Evolutionary conservation across 129 eudicot genomes (phyloP), one percentile per base, ranked within the genome.

Genomic region (Mikania micrantha): DNA sequence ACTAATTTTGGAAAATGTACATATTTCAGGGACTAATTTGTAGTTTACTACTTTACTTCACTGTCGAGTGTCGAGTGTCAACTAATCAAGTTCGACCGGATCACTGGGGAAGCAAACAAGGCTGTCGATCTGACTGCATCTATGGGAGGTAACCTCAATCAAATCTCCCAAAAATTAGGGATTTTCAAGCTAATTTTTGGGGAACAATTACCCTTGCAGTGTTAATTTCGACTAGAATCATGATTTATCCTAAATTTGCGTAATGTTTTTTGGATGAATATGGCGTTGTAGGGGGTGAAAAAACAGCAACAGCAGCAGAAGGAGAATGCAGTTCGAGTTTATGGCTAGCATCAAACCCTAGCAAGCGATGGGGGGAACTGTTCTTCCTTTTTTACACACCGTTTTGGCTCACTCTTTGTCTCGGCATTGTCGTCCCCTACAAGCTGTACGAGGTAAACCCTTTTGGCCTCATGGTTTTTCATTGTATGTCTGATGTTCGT

Each of bases 321-420:
- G 57, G 17, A 35, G 47, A 48, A 21, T 49, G 70, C 24, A 78
- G 73, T 36, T 53, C 80, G 53, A 82, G 77, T 77, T 70, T 74
- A 61, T 92, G 98, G 98, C 70, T 92, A 25, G 84, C 96, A 74
- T 45, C 82, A 39, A 83, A 93, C 79, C 95, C 88, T n/a, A 88
- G 98, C 86, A 88, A 93, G 61, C 78, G 96, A 82, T 88, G 98
- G 98, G 96, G 87, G 6, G 96, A 93, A 71, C 15, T 88, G 64
- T 93, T 93, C 81, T 93, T 89, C 70, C 80, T 93, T 29, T 69
- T 88, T 1, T 88, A 93, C 75, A 85, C 98, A 17, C 98, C 96
- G 0, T 87, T 92, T 53, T 92, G 98, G 98, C 95, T 92, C 75
- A 88, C 96, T 59, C 91, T 92, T 16, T 85, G 96, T 80, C 95